Base-by-base conservation (phyloP, 139 green algal species). In the Chlorella sp. region DNA sequence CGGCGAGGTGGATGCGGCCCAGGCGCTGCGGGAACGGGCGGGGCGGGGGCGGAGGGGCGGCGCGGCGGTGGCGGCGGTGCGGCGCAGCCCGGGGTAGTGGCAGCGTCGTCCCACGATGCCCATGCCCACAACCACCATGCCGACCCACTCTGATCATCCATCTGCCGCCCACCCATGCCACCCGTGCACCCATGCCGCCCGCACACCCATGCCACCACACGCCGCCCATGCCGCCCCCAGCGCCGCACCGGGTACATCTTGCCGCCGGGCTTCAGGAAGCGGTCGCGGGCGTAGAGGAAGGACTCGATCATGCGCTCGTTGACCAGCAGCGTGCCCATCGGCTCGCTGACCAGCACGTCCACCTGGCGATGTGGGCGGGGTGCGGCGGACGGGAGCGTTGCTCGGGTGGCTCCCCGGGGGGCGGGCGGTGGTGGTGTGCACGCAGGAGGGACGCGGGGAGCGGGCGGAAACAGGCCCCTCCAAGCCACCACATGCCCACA, bases 271-370 rank as follows among this genome's bases (percentile, higher is more conserved):
- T 96, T 97, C 14, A 99, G 81, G 81, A 96, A 95, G 29, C 81
- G 77, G 79, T 99, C 91, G 0, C 95, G 82, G 0, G 95, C 95
- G 45, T 91, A 94, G 0, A 99, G 48, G 81, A 97, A 98, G 1
- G 82, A 92, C 81, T 99, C 95, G 40, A 99, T 79, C 95, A 99
- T 99, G 58, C 94, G 88, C 79, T 99, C 95, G 71, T 98, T 98
- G 25, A 99, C 87, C 66, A 99, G 86, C 76, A 99, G 82, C 21
- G 95, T 99, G 59, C 95, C 95, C 93, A 97, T 97, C 2, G 88
- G 89, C 77, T 96, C 90, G 5, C 77, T 86, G 6, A 93, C 79
- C 25, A 94, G 66, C 19, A 88, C 76, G 31, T 86, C 80, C 27
- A 85, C 73, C 73, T 79, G 73, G n/a, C n/a, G n/a, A n/a, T n/a